A percentile compares a stretch with the other conserved stretches of the same genome.
phyloP scores from a whole-genome alignment of 208 protist genomes.

The Leptomonas seymouri region DNA sequence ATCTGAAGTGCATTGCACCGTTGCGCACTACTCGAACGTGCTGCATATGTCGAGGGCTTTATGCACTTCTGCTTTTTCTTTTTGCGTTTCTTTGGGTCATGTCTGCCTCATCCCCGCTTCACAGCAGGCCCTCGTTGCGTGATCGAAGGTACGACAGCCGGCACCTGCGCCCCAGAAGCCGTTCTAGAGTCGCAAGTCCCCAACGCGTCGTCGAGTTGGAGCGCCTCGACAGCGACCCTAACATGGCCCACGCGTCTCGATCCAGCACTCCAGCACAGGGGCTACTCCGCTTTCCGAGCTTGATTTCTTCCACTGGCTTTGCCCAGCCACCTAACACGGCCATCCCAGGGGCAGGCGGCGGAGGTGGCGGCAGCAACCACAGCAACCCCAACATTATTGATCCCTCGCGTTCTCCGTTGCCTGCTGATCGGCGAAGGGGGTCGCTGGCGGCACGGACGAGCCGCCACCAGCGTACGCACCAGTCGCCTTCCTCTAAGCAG shows the following conservation, averaged over 20 bases:
- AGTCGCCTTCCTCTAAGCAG: background rate
- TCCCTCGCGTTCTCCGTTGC: background rate
- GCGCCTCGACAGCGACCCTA: background rate
- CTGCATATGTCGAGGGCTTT: too few relatives aligned
- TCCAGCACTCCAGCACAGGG: background rate
- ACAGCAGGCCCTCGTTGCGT: background rate
- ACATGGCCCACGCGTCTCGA: background rate
- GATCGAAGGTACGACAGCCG: background rate
- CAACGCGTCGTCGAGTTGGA: background rate
- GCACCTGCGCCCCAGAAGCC: background rate
- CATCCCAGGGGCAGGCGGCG: background rate
- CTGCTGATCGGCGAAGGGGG: background rate
- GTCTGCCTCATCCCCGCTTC: too few relatives aligned
- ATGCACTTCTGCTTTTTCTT: too few relatives aligned
- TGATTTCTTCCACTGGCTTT: constrained; percentile 5
- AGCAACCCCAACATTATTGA: background rate
- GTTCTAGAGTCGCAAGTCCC: background rate
- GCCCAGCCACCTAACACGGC: constrained; percentile 8
- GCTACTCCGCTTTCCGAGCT: background rate
- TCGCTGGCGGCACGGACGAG: background rate
- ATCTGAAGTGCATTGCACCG: too few relatives aligned
- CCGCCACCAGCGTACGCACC: background rate
- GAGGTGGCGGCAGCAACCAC: background rate
- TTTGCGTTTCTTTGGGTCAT: too few relatives aligned
- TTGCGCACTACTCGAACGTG: too few relatives aligned